Percentiles rank a stretch among this genome's conserved stretches.
phyloP scores from a whole-genome alignment of 2,329 filamentous ascomycete genomes.

The Tolypocladium sp. region DNA sequence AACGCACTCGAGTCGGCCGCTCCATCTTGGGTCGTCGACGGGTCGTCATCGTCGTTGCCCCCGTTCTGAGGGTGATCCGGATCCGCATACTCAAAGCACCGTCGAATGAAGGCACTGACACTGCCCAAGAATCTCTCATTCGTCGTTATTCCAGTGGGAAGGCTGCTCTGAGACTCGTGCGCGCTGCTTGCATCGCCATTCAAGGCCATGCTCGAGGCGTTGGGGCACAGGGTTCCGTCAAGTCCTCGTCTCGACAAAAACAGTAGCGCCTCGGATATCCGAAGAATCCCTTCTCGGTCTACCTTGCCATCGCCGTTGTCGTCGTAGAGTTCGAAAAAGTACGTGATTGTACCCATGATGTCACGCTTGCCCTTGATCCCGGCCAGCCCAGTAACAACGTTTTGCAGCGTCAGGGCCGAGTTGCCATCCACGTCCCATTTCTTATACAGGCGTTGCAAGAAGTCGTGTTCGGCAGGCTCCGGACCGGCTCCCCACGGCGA shows the following conservation, averaged over 20 bases:
- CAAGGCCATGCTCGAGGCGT: slow-evolving; percentile 46
- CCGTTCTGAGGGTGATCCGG: slow-evolving; percentile 68
- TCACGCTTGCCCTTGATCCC: slow-evolving; percentile 88
- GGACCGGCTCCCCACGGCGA: slow-evolving; percentile 49
- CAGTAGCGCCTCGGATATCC: slow-evolving; percentile 87
- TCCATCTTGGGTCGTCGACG: slow-evolving; percentile 15
- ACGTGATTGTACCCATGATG: slow-evolving; percentile 96
- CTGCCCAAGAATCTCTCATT: slow-evolving; percentile 88
- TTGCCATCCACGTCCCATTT: slow-evolving; percentile 78
- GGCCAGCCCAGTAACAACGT: slow-evolving; percentile 85
- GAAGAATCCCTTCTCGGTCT: slow-evolving; percentile 86
- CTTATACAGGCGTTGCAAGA: slow-evolving; percentile 77
- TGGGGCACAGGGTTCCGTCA: slow-evolving; percentile 63
- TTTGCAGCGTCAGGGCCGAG: slow-evolving; percentile 75
- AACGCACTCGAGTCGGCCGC: slow-evolving; percentile 45
- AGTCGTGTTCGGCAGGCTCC: slow-evolving; percentile 85
- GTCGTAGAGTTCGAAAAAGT: slow-evolving; percentile 97
- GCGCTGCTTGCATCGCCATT: slow-evolving; percentile 24
- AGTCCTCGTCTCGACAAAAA: slow-evolving; percentile 87
- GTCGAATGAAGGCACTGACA: slow-evolving; percentile 88
- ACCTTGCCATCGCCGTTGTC: slow-evolving; percentile 86
- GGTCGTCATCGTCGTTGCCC: slow-evolving; percentile 19
- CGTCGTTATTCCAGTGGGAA: slow-evolving; percentile 45
- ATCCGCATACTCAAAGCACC: slow-evolving; percentile 97
- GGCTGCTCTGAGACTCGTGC: slow-evolving; percentile 25